phyloP scores from a whole-genome alignment of 768 basidiomycete species.

The Tylopilus rubrobrunneus region DNA sequence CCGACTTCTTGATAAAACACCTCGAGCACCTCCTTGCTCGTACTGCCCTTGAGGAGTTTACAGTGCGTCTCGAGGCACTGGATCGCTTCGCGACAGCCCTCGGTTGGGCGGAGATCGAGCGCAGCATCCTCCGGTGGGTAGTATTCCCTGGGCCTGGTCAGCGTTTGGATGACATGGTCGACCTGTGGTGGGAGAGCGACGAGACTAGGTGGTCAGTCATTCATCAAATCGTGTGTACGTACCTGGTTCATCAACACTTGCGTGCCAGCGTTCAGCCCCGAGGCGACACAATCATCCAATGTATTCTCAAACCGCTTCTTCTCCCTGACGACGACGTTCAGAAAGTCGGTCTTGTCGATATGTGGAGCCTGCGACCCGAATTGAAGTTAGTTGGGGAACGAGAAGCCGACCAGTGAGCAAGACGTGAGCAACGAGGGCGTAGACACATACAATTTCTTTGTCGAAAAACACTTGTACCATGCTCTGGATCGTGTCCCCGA shows the following conservation, averaged over 20 bases:
- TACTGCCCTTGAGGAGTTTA: constrained; percentile 85
- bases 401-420: not conserved
- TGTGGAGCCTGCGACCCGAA: constrained; percentile 56
- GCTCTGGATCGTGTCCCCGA: constrained; percentile 95
- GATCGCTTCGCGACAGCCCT: constrained; percentile 87
- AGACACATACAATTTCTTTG: constrained; percentile 72
- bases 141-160: constrained; percentile 84
- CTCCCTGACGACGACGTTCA: constrained; percentile 90
- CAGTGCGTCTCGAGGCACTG: constrained; percentile 88
- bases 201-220: not conserved
- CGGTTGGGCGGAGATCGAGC: constrained; percentile 81
- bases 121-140: constrained; percentile 79
- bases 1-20: constrained; percentile 99
- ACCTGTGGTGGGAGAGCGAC: constrained; percentile 47
- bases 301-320: constrained; percentile 95
- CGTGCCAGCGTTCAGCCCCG: constrained; percentile 91
- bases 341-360: constrained; percentile 90
- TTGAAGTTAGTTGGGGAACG: not conserved
- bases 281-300: constrained; percentile 91
- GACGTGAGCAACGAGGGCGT: not conserved
- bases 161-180: constrained; percentile 84
- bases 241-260: constrained; percentile 96
- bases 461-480: constrained; percentile 99
- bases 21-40: constrained; percentile 93
- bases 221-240: not conserved